These are phyloP conservation scores for Tilletia indica DNA, from an alignment of 1,284 basidiomycete species.

Conservation along the genomic window DNA sequence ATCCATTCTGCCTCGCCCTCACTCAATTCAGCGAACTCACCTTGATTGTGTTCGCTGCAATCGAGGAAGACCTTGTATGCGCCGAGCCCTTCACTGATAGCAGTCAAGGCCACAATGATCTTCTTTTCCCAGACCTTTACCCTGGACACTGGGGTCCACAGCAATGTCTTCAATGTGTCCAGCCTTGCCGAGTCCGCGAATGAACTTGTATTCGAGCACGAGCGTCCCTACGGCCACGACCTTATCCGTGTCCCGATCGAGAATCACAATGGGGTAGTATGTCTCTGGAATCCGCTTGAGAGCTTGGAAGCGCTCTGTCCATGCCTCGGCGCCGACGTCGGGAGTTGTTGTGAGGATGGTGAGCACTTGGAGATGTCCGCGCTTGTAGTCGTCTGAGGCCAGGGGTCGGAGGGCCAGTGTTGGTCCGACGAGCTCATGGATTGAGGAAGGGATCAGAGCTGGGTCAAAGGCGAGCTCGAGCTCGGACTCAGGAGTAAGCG, in stretches of 20 bases:
- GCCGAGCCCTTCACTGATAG: slow-evolving; percentile 72
- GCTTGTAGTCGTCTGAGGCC: slow-evolving; percentile 76
- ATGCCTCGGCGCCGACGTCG: slow-evolving; percentile 69
- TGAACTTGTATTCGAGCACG: slow-evolving; percentile 89
- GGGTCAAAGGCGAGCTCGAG: slow-evolving; percentile 75
- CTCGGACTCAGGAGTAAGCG: slow-evolving; percentile 67
- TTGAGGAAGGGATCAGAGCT: slow-evolving; percentile 64
- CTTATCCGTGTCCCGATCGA: slow-evolving; percentile 71
- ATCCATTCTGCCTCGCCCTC: neutral
- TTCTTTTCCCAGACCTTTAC: slow-evolving; percentile 84
- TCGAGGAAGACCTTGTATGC: slow-evolving; percentile 96
- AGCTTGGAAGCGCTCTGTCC: slow-evolving; percentile 38
- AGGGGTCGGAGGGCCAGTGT: slow-evolving; percentile 76
- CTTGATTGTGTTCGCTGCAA: slow-evolving; percentile 84
- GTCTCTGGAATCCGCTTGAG: slow-evolving; percentile 31
- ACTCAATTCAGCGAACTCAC: slow-evolving; percentile 62
- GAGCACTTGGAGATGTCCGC: slow-evolving; percentile 81
- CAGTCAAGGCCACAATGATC: slow-evolving; percentile 76
- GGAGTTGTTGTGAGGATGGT: slow-evolving; percentile 74
- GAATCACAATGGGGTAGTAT: slow-evolving; percentile 82
- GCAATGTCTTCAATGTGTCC: slow-evolving; percentile 98
- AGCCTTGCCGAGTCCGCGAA: slow-evolving; percentile 73
- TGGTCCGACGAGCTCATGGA: slow-evolving; percentile 13
- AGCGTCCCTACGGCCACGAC: slow-evolving; percentile 82
- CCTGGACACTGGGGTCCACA: slow-evolving; percentile 80